phyloP scores from a whole-genome alignment of 2,329 filamentous ascomycete species.

The Colletotrichum nymphaeae region DNA sequence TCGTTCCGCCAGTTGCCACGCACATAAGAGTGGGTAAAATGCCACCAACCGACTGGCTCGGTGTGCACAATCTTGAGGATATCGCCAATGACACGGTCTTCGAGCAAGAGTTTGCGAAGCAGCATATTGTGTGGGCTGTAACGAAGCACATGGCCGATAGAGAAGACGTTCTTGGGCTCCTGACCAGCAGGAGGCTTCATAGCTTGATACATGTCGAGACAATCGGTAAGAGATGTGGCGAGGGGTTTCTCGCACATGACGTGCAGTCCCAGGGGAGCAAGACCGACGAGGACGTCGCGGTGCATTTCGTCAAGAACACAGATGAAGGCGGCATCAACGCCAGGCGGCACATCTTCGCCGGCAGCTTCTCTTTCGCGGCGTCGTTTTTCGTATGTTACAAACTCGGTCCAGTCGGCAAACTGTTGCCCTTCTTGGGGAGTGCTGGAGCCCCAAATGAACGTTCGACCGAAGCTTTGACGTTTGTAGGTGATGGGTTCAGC shows the following conservation, averaged over 20 bases:
- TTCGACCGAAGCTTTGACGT: slow-evolving; percentile 74
- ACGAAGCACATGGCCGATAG: slow-evolving; percentile 91
- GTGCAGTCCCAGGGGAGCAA: slow-evolving; percentile 79
- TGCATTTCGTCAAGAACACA: slow-evolving; percentile 91
- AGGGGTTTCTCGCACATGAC: slow-evolving; percentile 97
- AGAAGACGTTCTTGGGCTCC: slow-evolving; percentile 70
- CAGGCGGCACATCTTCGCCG: slow-evolving; percentile 61
- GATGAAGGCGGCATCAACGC: slow-evolving; percentile 72
- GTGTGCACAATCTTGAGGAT: slow-evolving; percentile 89
- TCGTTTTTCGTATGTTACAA: slow-evolving; percentile 76
- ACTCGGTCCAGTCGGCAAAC: slow-evolving; percentile 81
- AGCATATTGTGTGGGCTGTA: slow-evolving; percentile 95
- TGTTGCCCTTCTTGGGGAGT: slow-evolving; percentile 69
- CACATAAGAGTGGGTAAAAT: slow-evolving; percentile 92
- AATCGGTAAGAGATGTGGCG: slow-evolving; percentile 82
- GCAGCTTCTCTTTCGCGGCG: slow-evolving; percentile 66
- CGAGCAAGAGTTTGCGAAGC: slow-evolving; percentile 80
- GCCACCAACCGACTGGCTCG: slow-evolving; percentile 96
- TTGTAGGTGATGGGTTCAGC: slow-evolving; percentile 86
- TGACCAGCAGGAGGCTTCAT: slow-evolving; percentile 50
- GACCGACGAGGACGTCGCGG: slow-evolving; percentile 79
- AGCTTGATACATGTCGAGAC: slow-evolving; percentile 77
- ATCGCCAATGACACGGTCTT: slow-evolving; percentile 83
- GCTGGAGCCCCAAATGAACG: slow-evolving; percentile 76
- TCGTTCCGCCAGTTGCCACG: slow-evolving; percentile 93